phyloP scores from a whole-genome alignment of 129 eudicot species.

The Chrysanthemum lavandulifolium region DNA sequence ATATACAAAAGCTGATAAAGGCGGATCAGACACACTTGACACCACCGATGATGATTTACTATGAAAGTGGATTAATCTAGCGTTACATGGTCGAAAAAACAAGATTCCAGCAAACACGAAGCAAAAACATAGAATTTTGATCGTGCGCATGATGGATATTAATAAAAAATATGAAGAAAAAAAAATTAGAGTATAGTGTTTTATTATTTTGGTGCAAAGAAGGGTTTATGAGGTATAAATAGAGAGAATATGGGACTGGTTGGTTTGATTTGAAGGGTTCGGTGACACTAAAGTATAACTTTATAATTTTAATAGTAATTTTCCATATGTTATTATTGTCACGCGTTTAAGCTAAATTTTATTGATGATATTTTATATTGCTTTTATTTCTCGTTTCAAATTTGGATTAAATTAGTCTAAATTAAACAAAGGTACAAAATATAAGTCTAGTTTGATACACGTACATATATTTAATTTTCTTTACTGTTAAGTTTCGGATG shows the following conservation, averaged over 20 bases:
- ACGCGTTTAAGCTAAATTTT: slow-evolving; percentile 23
- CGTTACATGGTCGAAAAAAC: slow-evolving; percentile 24
- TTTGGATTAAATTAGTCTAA: too few relatives aligned
- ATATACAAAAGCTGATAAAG: slow-evolving; percentile 20
- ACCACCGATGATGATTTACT: not conserved
- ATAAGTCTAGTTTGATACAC: too few relatives aligned
- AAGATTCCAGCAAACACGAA: slow-evolving; percentile 30
- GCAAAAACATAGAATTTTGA: slow-evolving; percentile 13
- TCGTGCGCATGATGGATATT: slow-evolving; percentile 15
- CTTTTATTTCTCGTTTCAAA: too few relatives aligned
- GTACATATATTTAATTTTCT: too few relatives aligned
- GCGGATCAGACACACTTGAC: slow-evolving; percentile 25
- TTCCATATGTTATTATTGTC: not conserved
- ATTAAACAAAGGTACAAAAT: too few relatives aligned
- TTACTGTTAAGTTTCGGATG: too few relatives aligned
- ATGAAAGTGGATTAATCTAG: slow-evolving; percentile 23
- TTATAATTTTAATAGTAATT: not conserved
- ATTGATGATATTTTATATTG: not conserved
- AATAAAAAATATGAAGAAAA: not conserved
- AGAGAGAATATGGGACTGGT: slow-evolving; percentile 9
- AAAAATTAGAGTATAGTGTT: not conserved
- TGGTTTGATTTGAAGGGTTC: not conserved
- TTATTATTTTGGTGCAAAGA: not conserved
- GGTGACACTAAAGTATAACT: not conserved
- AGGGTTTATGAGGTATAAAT: slow-evolving; percentile 23